Evolutionary conservation across 202 grass and related monocot genomes (phyloP).

Genomic region (Zoysia matrella): DNA sequence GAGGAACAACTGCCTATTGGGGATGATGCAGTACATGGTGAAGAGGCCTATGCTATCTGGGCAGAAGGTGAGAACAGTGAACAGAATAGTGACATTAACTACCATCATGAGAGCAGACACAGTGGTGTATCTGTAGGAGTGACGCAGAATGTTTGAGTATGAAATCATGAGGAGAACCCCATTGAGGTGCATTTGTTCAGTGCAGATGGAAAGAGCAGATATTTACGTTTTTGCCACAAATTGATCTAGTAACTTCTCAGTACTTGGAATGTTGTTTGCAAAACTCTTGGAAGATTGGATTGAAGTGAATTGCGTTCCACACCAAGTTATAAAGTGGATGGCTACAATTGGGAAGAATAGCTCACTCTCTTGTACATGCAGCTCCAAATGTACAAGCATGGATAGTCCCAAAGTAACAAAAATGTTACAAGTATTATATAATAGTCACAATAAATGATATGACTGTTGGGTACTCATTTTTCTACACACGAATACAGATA

Average conservation of each 20-base stretch:
- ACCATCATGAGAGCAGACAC: slow-evolving; percentile 31
- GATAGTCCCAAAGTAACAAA: no score
- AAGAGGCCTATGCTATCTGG: slow-evolving; percentile 81
- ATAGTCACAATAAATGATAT: not conserved
- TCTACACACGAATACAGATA: slow-evolving; percentile 10
- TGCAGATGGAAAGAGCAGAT: not conserved
- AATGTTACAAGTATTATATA: not conserved
- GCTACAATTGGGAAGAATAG: no score
- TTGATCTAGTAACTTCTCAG: no score
- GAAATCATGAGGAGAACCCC: not conserved
- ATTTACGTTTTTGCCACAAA: no score
- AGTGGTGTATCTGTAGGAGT: slow-evolving; percentile 49
- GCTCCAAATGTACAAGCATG: no score
- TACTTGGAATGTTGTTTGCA: no score
- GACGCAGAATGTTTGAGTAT: slow-evolving; percentile 58
- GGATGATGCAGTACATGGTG: slow-evolving; percentile 79
- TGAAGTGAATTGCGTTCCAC: no score
- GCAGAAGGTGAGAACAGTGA: slow-evolving; percentile 60
- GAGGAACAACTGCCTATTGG: slow-evolving; percentile 68
- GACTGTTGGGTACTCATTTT: not conserved
- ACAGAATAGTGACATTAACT: slow-evolving; percentile 4
- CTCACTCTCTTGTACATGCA: no score
- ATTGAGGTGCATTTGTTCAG: not conserved
- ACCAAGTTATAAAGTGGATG: no score
- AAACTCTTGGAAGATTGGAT: no score